Evolutionary conservation across 176 grass and related monocot genomes (phyloP), one percentile per base, ranked within the genome.

Genomic region (Ensete ventricosum): DNA sequence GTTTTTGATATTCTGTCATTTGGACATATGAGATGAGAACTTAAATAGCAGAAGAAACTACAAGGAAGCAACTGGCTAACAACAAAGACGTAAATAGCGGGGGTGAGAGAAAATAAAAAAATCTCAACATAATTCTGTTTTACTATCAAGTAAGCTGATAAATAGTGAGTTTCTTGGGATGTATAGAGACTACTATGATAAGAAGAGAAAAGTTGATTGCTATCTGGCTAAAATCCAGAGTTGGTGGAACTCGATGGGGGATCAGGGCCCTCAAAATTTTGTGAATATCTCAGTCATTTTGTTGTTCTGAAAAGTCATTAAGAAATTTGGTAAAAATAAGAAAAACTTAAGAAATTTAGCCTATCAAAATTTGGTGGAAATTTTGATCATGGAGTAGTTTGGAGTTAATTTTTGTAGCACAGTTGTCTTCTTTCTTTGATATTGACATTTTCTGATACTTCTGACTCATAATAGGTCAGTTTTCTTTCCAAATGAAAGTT

Each of bases 1-100:
- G 34, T 43, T 43, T 43, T 43, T 43, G 3, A 43, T 43, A 43
- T 43, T 43, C 34, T 43, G 34, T 43, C 34, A 43, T 5, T 4
- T 43, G 34, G 34, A 43, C 34, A 43, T 43, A 43, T 43, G 34
- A 43, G 3, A 43, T 43, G 34, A 43, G 34, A 43, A 6, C 34
- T 43, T 43, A 6, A 43, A 43, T 43, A 43, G 0, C 34, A 43
- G 34, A 43, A 43, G 34, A 5, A 43, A 43, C 34, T 43, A 43
- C 34, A 43, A 43, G 34, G 34, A 43, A 43, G 34, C 34, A 43
- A 43, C 6, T 43, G 34, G 34, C 4, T 43, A 43, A 43, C 34
- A 75, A 84, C 76, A 55, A 89, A 81, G 20, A 77, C 73, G 81
- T 92, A 52, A 81, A 92, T 53, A 84, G 92, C 57, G 74, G 74